Conservation (phyloP, 371 early-diverging fungal species). For the Mortierella sp. region DNA sequence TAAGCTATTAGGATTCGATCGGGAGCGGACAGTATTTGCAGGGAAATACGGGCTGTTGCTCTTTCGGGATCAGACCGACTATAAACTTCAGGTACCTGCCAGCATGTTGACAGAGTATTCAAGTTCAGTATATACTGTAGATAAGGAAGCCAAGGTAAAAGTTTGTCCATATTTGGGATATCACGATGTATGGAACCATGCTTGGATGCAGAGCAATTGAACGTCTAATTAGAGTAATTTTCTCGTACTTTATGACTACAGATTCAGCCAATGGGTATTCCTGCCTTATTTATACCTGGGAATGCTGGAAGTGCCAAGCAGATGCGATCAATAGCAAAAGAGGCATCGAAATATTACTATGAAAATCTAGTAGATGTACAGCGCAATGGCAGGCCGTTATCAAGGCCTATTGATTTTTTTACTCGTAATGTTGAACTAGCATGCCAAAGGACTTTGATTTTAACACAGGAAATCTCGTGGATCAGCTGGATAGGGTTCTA, state of each 20-base stretch:
- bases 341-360: conserved; percentile 74
- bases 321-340: conserved; percentile 89
- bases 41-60: conserved; percentile 86
- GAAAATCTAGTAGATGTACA: conserved; percentile 59
- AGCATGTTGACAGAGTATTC: conserved; percentile 38
- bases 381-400: conserved; percentile 44
- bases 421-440: too few relatives aligned
- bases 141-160: conserved; percentile 51
- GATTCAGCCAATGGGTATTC: conserved; percentile 79
- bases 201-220: neutral
- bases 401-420: conserved; percentile 85
- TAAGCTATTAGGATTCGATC: conserved; percentile 75
- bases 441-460: too few relatives aligned
- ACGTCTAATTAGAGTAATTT: neutral
- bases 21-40: conserved; percentile 81
- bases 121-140: conserved; percentile 29
- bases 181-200: neutral
- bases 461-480: too few relatives aligned
- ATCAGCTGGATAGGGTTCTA: neutral
- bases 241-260: neutral
- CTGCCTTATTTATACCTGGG: conserved; percentile 95
- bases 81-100: conserved; percentile 44
- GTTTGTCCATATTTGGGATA: neutral
- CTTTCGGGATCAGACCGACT: conserved; percentile 83
- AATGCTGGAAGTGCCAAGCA: conserved; percentile 96